Base-by-base conservation (phyloP, 768 basidiomycete genomes). In the Daedalea quercina region DNA sequence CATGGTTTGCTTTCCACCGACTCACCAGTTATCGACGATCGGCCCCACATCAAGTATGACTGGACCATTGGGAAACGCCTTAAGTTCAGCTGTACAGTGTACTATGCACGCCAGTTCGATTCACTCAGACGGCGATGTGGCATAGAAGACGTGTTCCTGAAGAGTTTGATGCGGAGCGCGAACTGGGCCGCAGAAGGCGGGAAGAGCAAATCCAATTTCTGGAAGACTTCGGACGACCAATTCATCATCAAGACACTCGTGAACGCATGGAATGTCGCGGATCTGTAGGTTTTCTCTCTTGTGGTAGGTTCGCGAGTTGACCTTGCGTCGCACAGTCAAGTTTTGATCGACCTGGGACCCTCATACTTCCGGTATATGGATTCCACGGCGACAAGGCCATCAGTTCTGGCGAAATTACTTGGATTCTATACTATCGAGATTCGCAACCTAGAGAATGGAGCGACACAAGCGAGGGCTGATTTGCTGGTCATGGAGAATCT, bases 201-300 rank as follows among this genome's bases (percentile, higher is more conserved):
- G 4, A 93, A 91, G 76, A 88, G 86, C 66, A 79, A 76, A 61
- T 81, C 81, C 2, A 82, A 84, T 57, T 93, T 91, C 62, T 88
- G 88, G 85, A 88, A 86, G 75, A 90, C 86, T 44, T 65, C 69
- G 24, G 90, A 93, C 65, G 80, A 86, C 57, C 73, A 80, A 54
- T 89, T 85, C 63, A 83, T 93, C 59, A 85, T 91, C 72, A 91
- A 91, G 77, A 88, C 88, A 19, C 67, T 91, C 54, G 84, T 93
- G 15, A 85, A 85, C 67, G 86, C 87, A 13, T 91, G 89, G 89
- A 89, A 89, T 66, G 88, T 90, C 37, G 84, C 85, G 4, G 90
- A 91, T 70, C 66, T 89, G 87, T 90, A 61, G 70, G 86, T 68
- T 8, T n/a, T n/a, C n/a, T n/a, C n/a, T n/a, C n/a, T n/a, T n/a